Evolutionary conservation across 345 rosid genomes (phyloP), one percentile per base, ranked within the genome.

Genomic region (Crucihimalaya himalaica): DNA sequence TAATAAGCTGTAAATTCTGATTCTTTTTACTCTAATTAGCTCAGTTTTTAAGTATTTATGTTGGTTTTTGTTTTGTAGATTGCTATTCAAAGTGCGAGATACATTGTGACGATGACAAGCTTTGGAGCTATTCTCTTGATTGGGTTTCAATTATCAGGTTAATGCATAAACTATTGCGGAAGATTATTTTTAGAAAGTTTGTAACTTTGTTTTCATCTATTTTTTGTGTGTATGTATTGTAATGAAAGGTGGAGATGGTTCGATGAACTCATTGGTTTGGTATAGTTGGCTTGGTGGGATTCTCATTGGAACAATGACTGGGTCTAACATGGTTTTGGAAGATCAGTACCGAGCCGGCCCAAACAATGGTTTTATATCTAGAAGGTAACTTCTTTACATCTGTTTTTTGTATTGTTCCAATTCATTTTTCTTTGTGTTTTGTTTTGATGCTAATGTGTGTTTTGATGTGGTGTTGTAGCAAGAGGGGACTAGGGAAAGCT

Each of bases 241-340:
- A 28, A 78, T 54, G 8, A 80, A 75, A 91, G 97, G 96, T 63
- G 98, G 97, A 66, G 97, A 91, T 56, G 62, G 84, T 77, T 90
- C 92, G 79, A 86, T 94, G 93, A 81, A 89, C 75, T 71, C 81
- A 27, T 80, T 94, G 81, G 82, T 88, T 80, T 94, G 98, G 96
- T 91, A 85, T 85, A 94, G 98, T 83, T 94, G 97, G 98, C 88
- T 94, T 71, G 98, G 98, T 66, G 96, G 98, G 29, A 66, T 91
- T 75, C 87, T 91, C 71, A 94, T 94, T 61, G 97, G 97, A 71
- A 89, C 98, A 0, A 91, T 94, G 97, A 86, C 83, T 43, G 98
- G 98, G 28, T 81, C 97, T 62, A 94, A 94, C 78, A 84, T 85
- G 89, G 98, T 89, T 79, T 81, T 94, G 48, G 98, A 91, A 60